These are phyloP conservation scores for Aspergillus taichungensis DNA, from an alignment of 495 filamentous ascomycete genomes.

Conservation along the genomic window DNA sequence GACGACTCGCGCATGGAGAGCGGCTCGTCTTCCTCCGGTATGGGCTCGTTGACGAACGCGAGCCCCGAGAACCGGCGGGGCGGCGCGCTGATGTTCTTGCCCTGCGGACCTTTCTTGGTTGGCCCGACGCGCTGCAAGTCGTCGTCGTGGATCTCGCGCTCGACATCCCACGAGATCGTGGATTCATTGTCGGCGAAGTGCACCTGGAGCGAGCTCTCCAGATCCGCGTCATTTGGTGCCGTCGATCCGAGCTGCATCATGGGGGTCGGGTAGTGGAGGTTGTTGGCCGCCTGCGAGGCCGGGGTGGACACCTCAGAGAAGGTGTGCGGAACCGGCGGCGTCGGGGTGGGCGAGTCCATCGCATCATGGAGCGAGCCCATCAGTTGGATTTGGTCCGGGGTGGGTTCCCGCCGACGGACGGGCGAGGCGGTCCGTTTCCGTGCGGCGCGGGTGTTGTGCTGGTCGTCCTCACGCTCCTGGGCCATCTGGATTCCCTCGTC, in stretches of 20 bases:
- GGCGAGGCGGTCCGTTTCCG: conserved; percentile 10
- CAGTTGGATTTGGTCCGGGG: conserved; percentile 35
- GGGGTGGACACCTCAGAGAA: conserved; percentile 31
- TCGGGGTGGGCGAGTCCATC: conserved; percentile 25
- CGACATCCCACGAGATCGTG: conserved; percentile 29
- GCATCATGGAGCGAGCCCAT: conserved; percentile 22
- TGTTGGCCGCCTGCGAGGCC: conserved; percentile 11
- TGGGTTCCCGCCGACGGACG: conserved; percentile 28
- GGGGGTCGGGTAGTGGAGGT: conserved; percentile 28
- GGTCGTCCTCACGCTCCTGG: conserved; percentile 13
- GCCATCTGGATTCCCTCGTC: conserved; percentile 16
- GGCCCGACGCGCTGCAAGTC: conserved; percentile 29
- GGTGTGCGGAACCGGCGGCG: conserved; percentile 28
- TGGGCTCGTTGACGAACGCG: conserved; percentile 21
- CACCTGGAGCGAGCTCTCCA: conserved; percentile 16
- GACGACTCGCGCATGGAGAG: not conserved
- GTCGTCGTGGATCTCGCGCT: conserved; percentile 36
- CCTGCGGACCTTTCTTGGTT: conserved; percentile 16
- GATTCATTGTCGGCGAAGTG: conserved; percentile 30
- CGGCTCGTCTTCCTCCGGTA: conserved; percentile 25
- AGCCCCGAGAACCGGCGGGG: conserved; percentile 36
- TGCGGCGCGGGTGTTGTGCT: conserved; percentile 5
- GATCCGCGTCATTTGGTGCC: conserved; percentile 1
- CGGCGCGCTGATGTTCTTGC: conserved; percentile 30
- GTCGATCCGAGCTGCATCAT: conserved; percentile 15